A percentile compares a stretch with the other conserved stretches of the same genome.
These are phyloP conservation scores for Trypanosoma platydactyli DNA, from an alignment of 208 protist genomes.

Conservation along the genomic window DNA sequence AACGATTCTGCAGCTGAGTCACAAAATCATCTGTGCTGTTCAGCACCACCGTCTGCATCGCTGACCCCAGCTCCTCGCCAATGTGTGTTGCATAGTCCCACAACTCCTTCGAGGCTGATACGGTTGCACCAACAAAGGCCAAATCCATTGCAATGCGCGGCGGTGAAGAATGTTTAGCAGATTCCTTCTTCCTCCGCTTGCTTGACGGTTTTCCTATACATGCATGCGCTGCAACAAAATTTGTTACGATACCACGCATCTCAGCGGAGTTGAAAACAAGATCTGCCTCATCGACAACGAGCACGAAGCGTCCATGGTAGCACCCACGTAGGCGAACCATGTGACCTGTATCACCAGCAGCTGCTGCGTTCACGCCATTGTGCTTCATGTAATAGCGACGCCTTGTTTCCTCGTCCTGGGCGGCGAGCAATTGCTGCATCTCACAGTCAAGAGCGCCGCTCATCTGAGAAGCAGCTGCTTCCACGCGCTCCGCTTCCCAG, in stretches of 20 bases:
- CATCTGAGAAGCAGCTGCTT: background rate
- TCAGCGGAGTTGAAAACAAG: conserved; percentile 69
- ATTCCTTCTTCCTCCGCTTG: conserved; percentile 16
- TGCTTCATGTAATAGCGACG: conserved; percentile 36
- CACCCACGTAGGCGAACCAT: conserved; percentile 18
- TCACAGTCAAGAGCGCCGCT: background rate
- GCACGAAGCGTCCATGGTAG: conserved; percentile 47
- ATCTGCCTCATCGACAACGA: conserved; percentile 90
- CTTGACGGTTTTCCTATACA: background rate
- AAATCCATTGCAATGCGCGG: conserved; percentile 50
- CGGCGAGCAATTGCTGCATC: conserved; percentile 33
- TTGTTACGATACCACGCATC: conserved; percentile 51
- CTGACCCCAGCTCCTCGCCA: conserved; percentile 25
- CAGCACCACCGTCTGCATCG: conserved; percentile 45
- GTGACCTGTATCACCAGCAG: background rate
- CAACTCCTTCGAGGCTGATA: conserved; percentile 57
- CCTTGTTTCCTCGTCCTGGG: conserved; percentile 59
- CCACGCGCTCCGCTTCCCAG: conserved; percentile 17
- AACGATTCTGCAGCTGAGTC: conserved; percentile 74
- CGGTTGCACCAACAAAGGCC: conserved; percentile 85
- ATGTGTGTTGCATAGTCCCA: conserved; percentile 38
- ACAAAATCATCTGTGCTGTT: conserved; percentile 58
- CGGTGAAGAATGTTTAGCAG: background rate
- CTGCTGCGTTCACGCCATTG: background rate
- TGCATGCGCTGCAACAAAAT: conserved; percentile 36